Conservation (phyloP, 441 rosid genomes). For the Mallotus repandus region DNA sequence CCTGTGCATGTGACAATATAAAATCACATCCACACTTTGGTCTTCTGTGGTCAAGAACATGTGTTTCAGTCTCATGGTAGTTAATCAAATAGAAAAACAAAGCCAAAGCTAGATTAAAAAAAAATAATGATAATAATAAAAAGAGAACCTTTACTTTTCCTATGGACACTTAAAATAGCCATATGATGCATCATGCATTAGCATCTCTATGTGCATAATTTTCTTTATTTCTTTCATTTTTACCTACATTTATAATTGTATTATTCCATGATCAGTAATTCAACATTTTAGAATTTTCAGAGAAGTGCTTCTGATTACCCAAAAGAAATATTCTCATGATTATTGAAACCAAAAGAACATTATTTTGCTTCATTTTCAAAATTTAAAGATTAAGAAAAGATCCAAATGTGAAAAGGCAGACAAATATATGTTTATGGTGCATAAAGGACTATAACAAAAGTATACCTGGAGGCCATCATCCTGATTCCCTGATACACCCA, state of each 20-base stretch:
- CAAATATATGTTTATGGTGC: not conserved
- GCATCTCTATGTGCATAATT: not conserved
- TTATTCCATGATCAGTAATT: too few species aligned
- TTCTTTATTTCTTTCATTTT: too few species aligned
- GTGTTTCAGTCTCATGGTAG: not conserved
- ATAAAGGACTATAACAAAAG: not conserved
- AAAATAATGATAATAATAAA: too few species aligned
- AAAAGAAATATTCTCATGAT: not conserved
- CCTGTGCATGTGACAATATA: not conserved
- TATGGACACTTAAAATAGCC: not conserved
- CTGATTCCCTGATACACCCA: too few species aligned
- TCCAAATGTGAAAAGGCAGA: slow-evolving; percentile 2
- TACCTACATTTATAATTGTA: too few species aligned
- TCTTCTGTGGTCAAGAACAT: not conserved
- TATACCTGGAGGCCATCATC: too few species aligned
- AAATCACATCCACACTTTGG: not conserved
- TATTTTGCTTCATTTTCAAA: too few species aligned
- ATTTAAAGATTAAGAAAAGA: not conserved
- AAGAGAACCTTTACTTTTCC: not conserved
- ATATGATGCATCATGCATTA: not conserved
- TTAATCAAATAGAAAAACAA: not conserved
- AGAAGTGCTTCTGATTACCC: too few species aligned
- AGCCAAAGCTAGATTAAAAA: not conserved
- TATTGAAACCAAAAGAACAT: not conserved
- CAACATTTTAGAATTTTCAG: too few species aligned